phyloP scores from a whole-genome alignment of 768 basidiomycete genomes.

The Collybia sp. region DNA sequence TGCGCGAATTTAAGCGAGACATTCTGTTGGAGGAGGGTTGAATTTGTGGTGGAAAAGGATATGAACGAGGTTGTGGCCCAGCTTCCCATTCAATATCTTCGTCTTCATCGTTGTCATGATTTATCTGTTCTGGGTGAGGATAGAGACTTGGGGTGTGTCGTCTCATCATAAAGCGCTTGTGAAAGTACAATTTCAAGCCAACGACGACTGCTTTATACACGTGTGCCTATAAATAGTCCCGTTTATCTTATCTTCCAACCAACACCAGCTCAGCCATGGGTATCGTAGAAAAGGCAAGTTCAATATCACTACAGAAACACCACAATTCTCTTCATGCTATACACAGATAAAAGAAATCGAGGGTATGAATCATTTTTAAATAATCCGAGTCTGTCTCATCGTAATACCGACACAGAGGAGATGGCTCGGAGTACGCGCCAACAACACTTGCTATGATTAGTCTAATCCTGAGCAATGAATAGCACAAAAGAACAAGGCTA shows the following conservation, averaged over 20 bases:
- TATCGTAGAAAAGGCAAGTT: conserved; percentile 81
- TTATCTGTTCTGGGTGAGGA: conserved; percentile 46
- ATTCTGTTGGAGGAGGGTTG: conserved; percentile 17
- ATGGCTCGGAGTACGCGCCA: conserved; percentile 85
- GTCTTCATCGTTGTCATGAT: conserved; percentile 36
- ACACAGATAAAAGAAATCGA: conserved; percentile 91
- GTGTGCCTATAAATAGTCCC: conserved; percentile 1
- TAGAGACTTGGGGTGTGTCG: conserved; percentile 68
- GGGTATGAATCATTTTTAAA: conserved; percentile 50
- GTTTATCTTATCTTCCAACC: conserved; percentile 8
- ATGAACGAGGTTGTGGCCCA: conserved; percentile 5
- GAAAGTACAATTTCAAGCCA: conserved; percentile 1
- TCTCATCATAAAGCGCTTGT: conserved; percentile 27
- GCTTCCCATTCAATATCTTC: conserved; percentile 45
- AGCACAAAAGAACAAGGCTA: conserved; percentile 98
- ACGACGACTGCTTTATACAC: background rate
- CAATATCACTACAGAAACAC: background rate
- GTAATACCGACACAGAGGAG: conserved; percentile 62
- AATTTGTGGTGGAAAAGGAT: conserved; percentile 24
- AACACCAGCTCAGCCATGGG: conserved; percentile 58
- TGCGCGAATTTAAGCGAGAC: conserved; percentile 22
- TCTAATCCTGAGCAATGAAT: conserved; percentile 2
- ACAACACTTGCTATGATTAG: background rate
- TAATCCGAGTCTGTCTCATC: too few relatives aligned
- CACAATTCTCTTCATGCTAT: conserved; percentile 2